A percentile compares a stretch with the other conserved stretches of the same genome.
Evolutionary conservation across 2,329 filamentous ascomycete species (phyloP).

Genomic region (Colletotrichum siamense): DNA sequence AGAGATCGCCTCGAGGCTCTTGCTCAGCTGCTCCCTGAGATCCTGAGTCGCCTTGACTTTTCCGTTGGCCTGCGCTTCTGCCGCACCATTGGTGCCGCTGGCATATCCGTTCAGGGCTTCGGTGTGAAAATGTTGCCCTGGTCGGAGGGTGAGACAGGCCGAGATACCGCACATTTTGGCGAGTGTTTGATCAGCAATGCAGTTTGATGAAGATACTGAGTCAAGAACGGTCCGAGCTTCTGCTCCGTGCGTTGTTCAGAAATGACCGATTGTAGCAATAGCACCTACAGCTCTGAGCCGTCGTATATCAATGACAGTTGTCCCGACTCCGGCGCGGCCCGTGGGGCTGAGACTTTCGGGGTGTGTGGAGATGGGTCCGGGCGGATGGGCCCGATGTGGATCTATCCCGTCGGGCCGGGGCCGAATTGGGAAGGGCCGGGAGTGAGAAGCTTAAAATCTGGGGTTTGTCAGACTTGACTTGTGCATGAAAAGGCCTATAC

Average conservation of each 20-base stretch:
- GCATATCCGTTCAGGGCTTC: background rate
- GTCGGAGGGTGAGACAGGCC: background rate
- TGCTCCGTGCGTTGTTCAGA: background rate
- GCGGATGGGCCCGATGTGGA: background rate
- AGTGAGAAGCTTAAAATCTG: background rate
- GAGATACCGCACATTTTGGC: constrained; percentile 5
- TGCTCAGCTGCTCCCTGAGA: constrained; percentile 16
- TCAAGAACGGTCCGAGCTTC: background rate
- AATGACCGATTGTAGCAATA: background rate
- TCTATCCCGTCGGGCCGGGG: background rate
- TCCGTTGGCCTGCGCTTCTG: background rate
- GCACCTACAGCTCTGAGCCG: background rate
- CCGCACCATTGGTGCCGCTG: background rate
- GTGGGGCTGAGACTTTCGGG: background rate
- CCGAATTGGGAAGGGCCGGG: background rate
- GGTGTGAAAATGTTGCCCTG: background rate
- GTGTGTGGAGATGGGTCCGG: background rate
- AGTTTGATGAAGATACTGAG: background rate
- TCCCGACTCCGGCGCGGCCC: background rate
- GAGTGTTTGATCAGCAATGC: background rate
- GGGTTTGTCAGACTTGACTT: too few species aligned
- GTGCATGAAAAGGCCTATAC: rapidly evolving
- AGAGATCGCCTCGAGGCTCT: constrained; percentile 26
- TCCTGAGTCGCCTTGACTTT: background rate
- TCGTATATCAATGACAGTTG: background rate